These are phyloP conservation scores for Coniochaeta sp. DNA, from an alignment of 2,329 filamentous ascomycete genomes.

Conservation along the genomic window DNA sequence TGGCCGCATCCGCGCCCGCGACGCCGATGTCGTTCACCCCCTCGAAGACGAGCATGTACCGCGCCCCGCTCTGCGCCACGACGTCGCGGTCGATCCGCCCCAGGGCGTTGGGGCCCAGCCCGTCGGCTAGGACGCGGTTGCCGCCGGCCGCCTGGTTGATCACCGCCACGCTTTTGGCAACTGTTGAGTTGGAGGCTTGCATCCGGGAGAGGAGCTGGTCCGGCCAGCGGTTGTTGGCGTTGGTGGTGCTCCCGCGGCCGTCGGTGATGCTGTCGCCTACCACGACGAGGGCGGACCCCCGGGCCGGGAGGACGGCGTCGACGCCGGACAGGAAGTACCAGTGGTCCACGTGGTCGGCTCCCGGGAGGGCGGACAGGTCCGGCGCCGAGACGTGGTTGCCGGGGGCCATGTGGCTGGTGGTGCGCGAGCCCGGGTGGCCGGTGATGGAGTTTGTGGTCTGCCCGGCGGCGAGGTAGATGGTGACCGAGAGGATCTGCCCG, in stretches of 20 bases:
- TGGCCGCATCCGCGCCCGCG: constrained; percentile 28
- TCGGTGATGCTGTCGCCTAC: constrained; percentile 63
- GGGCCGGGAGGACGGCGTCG: constrained; percentile 40
- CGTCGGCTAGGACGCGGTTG: constrained; percentile 52
- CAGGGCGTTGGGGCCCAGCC: constrained; percentile 51
- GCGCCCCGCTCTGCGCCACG: constrained; percentile 44
- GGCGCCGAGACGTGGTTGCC: constrained; percentile 41
- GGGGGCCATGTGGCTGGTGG: constrained; percentile 44
- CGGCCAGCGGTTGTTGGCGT: constrained; percentile 45
- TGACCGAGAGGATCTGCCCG: constrained; percentile 43
- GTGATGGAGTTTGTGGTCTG: constrained; percentile 49
- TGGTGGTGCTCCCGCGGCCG: constrained; percentile 51
- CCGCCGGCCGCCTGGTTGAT: constrained; percentile 58
- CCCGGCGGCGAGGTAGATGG: constrained; percentile 49
- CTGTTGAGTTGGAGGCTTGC: constrained; percentile 19
- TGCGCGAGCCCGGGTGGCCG: constrained; percentile 53
- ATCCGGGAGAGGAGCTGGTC: constrained; percentile 36
- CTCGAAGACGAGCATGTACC: constrained; percentile 52
- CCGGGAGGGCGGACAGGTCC: constrained; percentile 25
- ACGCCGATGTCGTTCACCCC: constrained; percentile 60
- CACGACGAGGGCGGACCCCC: constrained; percentile 40
- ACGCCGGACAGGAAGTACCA: constrained; percentile 55
- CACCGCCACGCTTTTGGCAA: constrained; percentile 35
- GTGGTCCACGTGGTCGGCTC: constrained; percentile 26
- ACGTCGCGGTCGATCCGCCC: constrained; percentile 53